Percentiles rank a stretch among this genome's conserved stretches.
phyloP scores from a whole-genome alignment of 164 flowering plant genomes.

The Litsea cubeba region DNA sequence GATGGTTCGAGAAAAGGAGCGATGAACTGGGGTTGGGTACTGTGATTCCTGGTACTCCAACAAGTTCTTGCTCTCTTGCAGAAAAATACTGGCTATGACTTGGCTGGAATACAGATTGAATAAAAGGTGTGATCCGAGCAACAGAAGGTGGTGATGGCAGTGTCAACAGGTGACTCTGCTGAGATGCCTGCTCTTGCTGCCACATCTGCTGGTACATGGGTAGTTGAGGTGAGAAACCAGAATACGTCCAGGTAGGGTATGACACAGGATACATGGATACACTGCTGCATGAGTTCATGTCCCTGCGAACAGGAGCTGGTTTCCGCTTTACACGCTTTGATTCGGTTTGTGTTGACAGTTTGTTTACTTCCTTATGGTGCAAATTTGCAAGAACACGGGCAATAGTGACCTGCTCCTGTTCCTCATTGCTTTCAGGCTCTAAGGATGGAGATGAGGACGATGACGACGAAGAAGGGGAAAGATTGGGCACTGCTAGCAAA shows the following conservation, averaged over 20 bases:
- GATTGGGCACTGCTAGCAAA: constrained; percentile 38
- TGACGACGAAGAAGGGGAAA: constrained; percentile 16
- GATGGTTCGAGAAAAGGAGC: constrained; percentile 22
- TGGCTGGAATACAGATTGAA: constrained; percentile 35
- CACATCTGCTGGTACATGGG: constrained; percentile 41
- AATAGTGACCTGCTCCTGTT: constrained; percentile 51
- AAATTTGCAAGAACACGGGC: constrained; percentile 43
- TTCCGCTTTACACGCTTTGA: constrained; percentile 24
- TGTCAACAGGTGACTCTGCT: constrained; percentile 29
- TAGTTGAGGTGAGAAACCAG: constrained; percentile 34
- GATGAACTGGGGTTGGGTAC: constrained; percentile 28
- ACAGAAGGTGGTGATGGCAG: constrained; percentile 25
- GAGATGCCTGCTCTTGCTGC: constrained; percentile 42
- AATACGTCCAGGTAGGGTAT: constrained; percentile 30
- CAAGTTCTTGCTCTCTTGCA: constrained; percentile 26
- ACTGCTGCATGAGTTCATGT: constrained; percentile 12
- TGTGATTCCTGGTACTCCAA: constrained; percentile 22
- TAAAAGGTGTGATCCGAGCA: constrained; percentile 35
- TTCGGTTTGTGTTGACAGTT: constrained; percentile 17
- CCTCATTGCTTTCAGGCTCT: constrained; percentile 34
- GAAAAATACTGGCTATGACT: constrained; percentile 28
- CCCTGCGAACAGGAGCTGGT: constrained; percentile 20
- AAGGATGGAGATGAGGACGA: constrained; percentile 18
- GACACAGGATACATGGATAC: constrained; percentile 25
- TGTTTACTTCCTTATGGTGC: constrained; percentile 25